These are phyloP conservation scores for Akebia trifoliata DNA, from an alignment of 164 flowering plant genomes.

Conservation along the genomic window DNA sequence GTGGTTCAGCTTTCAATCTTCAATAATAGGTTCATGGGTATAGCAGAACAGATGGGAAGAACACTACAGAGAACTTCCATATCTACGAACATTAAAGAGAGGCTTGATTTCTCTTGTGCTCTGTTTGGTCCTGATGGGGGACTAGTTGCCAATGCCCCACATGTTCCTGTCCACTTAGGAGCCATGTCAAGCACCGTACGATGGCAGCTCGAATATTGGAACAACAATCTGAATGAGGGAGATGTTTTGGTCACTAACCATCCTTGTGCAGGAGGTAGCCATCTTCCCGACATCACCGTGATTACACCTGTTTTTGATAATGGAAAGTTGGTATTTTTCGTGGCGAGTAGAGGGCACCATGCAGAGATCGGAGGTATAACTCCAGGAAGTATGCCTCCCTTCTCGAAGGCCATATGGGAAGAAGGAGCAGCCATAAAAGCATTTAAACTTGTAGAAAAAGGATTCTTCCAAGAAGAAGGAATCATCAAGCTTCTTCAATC, in stretches of 20 bases:
- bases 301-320: conserved; percentile 85
- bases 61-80: conserved; percentile 95
- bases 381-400: conserved; percentile 99
- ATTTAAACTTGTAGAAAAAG: conserved; percentile 92
- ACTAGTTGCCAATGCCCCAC: conserved; percentile 97
- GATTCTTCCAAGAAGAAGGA: conserved; percentile 90
- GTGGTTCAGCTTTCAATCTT: conserved; percentile 96
- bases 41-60: conserved; percentile 98
- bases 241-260: conserved; percentile 96
- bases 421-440: conserved; percentile 99
- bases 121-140: conserved; percentile 96
- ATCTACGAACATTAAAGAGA: conserved; percentile 94
- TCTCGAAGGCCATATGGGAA: conserved; percentile 90
- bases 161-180: conserved; percentile 96
- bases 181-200: conserved; percentile 97
- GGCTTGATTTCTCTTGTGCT: conserved; percentile 97
- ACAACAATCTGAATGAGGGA: conserved; percentile 72
- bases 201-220: conserved; percentile 94
- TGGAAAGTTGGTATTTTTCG: conserved; percentile 79
- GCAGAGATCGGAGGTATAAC: conserved; percentile 99
- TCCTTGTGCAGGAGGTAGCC: conserved; percentile 97
- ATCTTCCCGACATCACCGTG: conserved; percentile 97
- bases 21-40: conserved; percentile 96
- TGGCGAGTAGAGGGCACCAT: conserved; percentile 98
- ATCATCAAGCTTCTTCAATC: conserved; percentile 64